phyloP scores from a whole-genome alignment of 306 rosid species.

The Arachis stenosperma region DNA sequence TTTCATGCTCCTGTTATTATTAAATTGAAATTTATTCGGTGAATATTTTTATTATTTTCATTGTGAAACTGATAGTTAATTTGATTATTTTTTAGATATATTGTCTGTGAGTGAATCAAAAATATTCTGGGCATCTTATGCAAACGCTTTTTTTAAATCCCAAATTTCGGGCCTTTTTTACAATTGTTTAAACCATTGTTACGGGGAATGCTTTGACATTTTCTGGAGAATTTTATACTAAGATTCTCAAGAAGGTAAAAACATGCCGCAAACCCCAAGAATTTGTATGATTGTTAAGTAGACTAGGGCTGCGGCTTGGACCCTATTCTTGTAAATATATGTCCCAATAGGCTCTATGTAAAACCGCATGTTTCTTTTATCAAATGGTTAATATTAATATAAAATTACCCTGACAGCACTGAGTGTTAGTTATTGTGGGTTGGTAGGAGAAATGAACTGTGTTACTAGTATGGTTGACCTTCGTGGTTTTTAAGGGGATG shows the following conservation, averaged over 20 bases:
- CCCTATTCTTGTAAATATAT: too few relatives aligned
- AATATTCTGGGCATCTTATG: background rate
- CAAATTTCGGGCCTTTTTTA: too few relatives aligned
- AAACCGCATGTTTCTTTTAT: too few relatives aligned
- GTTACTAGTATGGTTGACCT: slow-evolving; percentile 27
- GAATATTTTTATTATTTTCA: slow-evolving; percentile 18
- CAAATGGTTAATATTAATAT: background rate
- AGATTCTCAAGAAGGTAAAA: too few relatives aligned
- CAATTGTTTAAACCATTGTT: too few relatives aligned
- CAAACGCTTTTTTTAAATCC: background rate
- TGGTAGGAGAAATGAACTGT: slow-evolving; percentile 42
- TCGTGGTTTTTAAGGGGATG: slow-evolving; percentile 27
- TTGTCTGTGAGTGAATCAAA: background rate
- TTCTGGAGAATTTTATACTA: too few relatives aligned
- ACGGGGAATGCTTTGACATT: too few relatives aligned
- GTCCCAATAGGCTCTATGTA: too few relatives aligned
- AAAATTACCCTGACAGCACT: background rate
- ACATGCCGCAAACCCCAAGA: too few relatives aligned
- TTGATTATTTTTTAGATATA: background rate
- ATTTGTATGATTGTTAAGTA: too few relatives aligned
- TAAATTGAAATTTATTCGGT: background rate
- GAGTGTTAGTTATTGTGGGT: slow-evolving; percentile 26
- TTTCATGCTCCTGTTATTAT: slow-evolving; percentile 20
- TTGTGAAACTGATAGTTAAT: slow-evolving; percentile 29
- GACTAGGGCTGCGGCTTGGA: too few relatives aligned